phyloP scores from a whole-genome alignment of 352 stramenopile species.

The Pythium scleroteichum region DNA sequence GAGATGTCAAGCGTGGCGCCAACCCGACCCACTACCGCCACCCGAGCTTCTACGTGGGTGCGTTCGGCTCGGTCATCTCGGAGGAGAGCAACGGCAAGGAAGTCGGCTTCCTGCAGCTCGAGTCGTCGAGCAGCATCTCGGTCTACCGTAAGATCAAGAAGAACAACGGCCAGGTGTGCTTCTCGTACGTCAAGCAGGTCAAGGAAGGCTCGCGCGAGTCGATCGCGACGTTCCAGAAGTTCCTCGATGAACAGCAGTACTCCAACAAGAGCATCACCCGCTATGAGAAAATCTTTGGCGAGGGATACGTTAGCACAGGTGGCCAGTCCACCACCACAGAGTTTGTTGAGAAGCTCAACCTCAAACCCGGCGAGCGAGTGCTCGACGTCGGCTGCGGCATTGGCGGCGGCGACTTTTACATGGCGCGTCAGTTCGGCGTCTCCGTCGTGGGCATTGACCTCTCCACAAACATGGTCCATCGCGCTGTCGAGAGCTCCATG shows the following conservation, averaged over 20 bases:
- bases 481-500: constrained; percentile 31
- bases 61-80: constrained; percentile 32
- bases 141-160: constrained; percentile 64
- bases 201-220: constrained; percentile 42
- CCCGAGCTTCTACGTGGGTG: constrained; percentile 40
- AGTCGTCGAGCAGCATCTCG: constrained; percentile 60
- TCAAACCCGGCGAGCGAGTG: constrained; percentile 35
- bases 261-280: constrained; percentile 39
- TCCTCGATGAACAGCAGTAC: constrained; percentile 46
- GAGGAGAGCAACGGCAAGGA: constrained; percentile 35
- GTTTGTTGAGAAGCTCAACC: constrained; percentile 42
- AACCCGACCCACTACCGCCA: constrained; percentile 53
- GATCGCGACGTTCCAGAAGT: constrained; percentile 51
- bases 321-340: constrained; percentile 43
- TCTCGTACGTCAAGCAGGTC: constrained; percentile 59
- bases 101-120: constrained; percentile 65
- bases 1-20: constrained; percentile 41
- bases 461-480: constrained; percentile 46
- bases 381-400: constrained; percentile 83
- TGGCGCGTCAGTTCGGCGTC: constrained; percentile 75
- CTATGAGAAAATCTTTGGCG: constrained; percentile 51
- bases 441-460: constrained; percentile 45
- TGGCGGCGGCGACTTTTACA: constrained; percentile 72
- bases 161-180: constrained; percentile 82
- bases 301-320: constrained; percentile 45